Conservation (phyloP, 306 rosid species). For the Vigna hirtella region DNA sequence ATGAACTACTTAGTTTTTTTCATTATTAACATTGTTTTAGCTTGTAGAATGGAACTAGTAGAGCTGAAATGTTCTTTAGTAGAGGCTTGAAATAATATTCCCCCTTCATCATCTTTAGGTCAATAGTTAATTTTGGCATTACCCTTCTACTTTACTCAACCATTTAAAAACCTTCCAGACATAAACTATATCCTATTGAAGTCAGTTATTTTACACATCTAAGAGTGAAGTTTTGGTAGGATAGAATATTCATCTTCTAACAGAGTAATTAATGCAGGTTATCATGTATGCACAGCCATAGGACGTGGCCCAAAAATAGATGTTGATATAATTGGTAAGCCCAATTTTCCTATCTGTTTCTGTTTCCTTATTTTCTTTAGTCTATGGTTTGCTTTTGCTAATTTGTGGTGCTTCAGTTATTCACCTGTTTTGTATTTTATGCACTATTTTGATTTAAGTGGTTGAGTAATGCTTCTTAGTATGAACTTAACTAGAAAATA, state of each 20-base stretch:
- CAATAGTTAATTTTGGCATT: not conserved
- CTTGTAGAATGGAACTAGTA: not conserved
- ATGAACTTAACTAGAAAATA: conserved; percentile 29
- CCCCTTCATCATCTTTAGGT: conserved; percentile 34
- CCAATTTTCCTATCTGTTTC: conserved; percentile 8
- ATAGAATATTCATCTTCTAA: conserved; percentile 46
- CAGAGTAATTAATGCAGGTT: conserved; percentile 68
- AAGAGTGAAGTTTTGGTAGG: conserved; percentile 26
- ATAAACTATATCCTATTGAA: conserved; percentile 10
- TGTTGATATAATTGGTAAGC: conserved; percentile 72
- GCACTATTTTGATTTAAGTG: conserved; percentile 35
- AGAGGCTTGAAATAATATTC: conserved; percentile 28
- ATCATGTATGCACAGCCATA: conserved; percentile 73
- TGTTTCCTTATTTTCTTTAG: conserved; percentile 33
- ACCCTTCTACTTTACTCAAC: conserved; percentile 18
- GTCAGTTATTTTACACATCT: conserved; percentile 11
- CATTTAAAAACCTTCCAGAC: conserved; percentile 15
- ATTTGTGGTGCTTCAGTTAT: conserved; percentile 33
- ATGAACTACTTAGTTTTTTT: conserved; percentile 31
- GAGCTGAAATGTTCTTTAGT: not conserved
- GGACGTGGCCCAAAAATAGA: conserved; percentile 64
- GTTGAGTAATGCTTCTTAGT: conserved; percentile 25
- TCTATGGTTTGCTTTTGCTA: conserved; percentile 32
- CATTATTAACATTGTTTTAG: conserved; percentile 7
- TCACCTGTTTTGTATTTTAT: conserved; percentile 17